Evolutionary conservation across 169 alveolate genomes (phyloP).

Genomic region (Plasmodium coatneyi): DNA sequence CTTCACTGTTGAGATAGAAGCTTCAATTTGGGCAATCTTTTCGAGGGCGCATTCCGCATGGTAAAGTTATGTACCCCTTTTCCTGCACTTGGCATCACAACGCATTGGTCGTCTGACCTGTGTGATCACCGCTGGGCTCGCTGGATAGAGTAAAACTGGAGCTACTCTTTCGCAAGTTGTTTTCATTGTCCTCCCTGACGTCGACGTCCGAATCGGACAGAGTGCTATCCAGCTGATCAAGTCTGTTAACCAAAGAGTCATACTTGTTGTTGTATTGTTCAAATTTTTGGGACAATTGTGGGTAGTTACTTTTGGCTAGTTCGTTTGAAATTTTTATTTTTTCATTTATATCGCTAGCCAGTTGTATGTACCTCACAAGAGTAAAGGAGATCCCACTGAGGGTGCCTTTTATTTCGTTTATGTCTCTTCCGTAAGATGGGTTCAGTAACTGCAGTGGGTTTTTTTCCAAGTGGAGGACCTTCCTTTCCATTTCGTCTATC

Average conservation of each 20-base stretch:
- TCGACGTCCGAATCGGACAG: background rate
- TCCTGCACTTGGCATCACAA: background rate
- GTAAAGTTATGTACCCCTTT: background rate
- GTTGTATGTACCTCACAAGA: conserved; percentile 32
- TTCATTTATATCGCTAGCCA: conserved; percentile 56
- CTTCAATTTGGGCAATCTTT: background rate
- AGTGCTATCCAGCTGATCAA: background rate
- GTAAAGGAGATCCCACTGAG: conserved; percentile 38
- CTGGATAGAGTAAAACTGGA: conserved; percentile 4
- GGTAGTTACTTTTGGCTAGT: conserved; percentile 13
- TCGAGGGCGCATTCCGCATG: background rate
- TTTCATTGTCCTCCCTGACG: background rate
- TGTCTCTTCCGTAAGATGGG: conserved; percentile 19
- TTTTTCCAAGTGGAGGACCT: conserved; percentile 1
- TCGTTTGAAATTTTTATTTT: conserved; percentile 67
- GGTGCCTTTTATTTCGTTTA: conserved; percentile 27
- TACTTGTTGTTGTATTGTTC: conserved; percentile 7
- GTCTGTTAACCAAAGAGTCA: conserved; percentile 9
- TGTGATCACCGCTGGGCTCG: background rate
- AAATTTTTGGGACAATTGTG: conserved; percentile 3
- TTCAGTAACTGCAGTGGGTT: conserved; percentile 8
- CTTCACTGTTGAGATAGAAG: background rate
- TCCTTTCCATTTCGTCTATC: conserved; percentile 11
- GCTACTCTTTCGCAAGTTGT: background rate
- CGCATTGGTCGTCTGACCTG: background rate